These are phyloP conservation scores for Fraxinus greggii DNA, from an alignment of 305 asterid species.

Conservation along the genomic window DNA sequence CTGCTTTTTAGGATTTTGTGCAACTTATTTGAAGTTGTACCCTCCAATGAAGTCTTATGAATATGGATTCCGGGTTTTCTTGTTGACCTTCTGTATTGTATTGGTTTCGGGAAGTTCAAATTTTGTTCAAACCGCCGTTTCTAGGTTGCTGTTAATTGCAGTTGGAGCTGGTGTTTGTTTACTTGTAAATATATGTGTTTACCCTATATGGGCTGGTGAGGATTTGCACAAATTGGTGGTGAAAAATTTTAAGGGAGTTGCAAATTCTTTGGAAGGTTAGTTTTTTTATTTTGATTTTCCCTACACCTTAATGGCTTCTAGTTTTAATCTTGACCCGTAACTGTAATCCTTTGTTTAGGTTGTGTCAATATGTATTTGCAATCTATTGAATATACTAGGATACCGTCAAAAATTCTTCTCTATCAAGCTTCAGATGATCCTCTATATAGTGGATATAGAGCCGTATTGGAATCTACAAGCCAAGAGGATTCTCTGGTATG, in stretches of 20 bases:
- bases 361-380: slow-evolving; percentile 64
- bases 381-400: slow-evolving; percentile 46
- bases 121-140: slow-evolving; percentile 33
- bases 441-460: slow-evolving; percentile 58
- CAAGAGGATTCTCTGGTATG: slow-evolving; percentile 66
- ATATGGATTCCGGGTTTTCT: slow-evolving; percentile 72
- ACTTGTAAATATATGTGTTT: slow-evolving; percentile 60
- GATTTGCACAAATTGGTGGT: slow-evolving; percentile 74
- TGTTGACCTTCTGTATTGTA: slow-evolving; percentile 66
- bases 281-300: neutral
- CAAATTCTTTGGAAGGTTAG: slow-evolving; percentile 72
- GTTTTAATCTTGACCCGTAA: neutral
- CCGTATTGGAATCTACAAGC: slow-evolving; percentile 69
- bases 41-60: slow-evolving; percentile 80
- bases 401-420: slow-evolving; percentile 45
- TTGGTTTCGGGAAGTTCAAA: slow-evolving; percentile 42
- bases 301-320: neutral
- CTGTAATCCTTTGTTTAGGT: slow-evolving; percentile 30
- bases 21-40: slow-evolving; percentile 48
- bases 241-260: slow-evolving; percentile 57
- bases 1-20: slow-evolving; percentile 31
- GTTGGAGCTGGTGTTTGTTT: slow-evolving; percentile 63
- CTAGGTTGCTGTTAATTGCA: slow-evolving; percentile 61
- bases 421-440: slow-evolving; percentile 57
- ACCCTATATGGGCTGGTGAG: slow-evolving; percentile 87